Conservation (phyloP, 176 grass and related monocot species). For the Carex myosuroides region DNA sequence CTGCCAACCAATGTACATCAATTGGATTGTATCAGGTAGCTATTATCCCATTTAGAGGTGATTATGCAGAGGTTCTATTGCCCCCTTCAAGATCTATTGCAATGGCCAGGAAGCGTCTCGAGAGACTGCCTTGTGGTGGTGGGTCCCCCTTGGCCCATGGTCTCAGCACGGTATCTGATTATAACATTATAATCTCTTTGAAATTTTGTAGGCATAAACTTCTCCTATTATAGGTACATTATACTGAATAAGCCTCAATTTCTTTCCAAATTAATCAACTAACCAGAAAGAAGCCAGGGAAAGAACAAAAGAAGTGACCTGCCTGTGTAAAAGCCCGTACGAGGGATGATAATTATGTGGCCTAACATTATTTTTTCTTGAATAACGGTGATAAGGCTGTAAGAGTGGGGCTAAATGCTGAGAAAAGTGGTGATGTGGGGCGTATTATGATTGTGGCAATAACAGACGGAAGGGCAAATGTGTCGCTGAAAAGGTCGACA, state of each 20-base stretch:
- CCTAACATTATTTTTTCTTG: constrained; percentile 6
- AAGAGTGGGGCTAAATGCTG: constrained; percentile 97
- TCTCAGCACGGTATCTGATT: constrained; percentile 69
- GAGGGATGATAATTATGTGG: neutral
- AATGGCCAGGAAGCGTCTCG: constrained; percentile 93
- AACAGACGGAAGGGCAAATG: constrained; percentile 92
- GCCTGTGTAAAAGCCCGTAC: neutral
- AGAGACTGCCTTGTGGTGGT: constrained; percentile 92
- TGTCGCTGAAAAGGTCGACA: constrained; percentile 87
- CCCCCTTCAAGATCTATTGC: constrained; percentile 98
- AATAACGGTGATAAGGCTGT: constrained; percentile 53
- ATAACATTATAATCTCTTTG: neutral
- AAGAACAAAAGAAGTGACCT: neutral
- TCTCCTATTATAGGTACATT: neutral
- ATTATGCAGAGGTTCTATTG: constrained; percentile 94
- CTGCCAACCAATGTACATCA: neutral
- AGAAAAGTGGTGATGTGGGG: constrained; percentile 96
- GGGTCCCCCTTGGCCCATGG: constrained; percentile 98
- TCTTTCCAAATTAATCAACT: neutral
- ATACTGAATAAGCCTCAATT: neutral
- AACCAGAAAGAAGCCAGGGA: neutral
- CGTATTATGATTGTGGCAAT: constrained; percentile 97
- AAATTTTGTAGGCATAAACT: neutral
- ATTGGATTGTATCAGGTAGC: constrained; percentile 54
- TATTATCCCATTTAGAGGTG: constrained; percentile 97